Percentiles rank a stretch among this genome's conserved stretches.
These are phyloP conservation scores for Phytophthora constricta DNA, from an alignment of 352 stramenopile genomes.

Conservation along the genomic window DNA sequence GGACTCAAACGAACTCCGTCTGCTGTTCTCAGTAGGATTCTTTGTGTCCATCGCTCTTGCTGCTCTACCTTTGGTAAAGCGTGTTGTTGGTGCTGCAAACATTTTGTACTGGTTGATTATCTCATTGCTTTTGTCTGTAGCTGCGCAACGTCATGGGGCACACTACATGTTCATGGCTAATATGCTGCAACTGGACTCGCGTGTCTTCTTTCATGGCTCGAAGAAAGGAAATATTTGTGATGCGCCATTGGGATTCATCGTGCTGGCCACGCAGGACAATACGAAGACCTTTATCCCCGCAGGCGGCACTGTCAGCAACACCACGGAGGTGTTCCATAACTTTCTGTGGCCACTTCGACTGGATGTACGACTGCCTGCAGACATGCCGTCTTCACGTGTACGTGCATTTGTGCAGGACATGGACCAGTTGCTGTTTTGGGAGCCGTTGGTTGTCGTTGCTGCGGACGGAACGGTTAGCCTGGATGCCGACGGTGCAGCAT, in stretches of 20 bases:
- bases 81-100: constrained; percentile 3
- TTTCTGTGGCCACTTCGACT: constrained; percentile 63
- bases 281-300: constrained; percentile 76
- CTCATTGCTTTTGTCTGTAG: constrained; percentile 31
- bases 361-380: constrained; percentile 50
- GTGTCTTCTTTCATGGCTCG: constrained; percentile 51
- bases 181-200: constrained; percentile 66
- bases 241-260: constrained; percentile 70
- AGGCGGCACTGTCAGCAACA: constrained; percentile 54
- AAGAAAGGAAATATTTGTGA: constrained; percentile 59
- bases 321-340: constrained; percentile 58
- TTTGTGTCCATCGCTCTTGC: constrained; percentile 68
- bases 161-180: constrained; percentile 84
- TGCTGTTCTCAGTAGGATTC: constrained; percentile 75
- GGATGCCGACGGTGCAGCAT: constrained; percentile 22
- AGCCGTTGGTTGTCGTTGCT: constrained; percentile 36
- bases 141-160: constrained; percentile 71
- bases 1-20: constrained; percentile 54
- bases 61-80: constrained; percentile 60
- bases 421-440: constrained; percentile 60
- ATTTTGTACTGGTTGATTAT: background rate
- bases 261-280: constrained; percentile 61
- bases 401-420: constrained; percentile 72
- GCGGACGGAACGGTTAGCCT: constrained; percentile 30
- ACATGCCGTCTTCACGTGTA: constrained; percentile 40